Percentiles rank a stretch among this genome's conserved stretches.
Conservation (phyloP, 805 yeast species). For the Schizosaccharomyces lindneri region DNA sequence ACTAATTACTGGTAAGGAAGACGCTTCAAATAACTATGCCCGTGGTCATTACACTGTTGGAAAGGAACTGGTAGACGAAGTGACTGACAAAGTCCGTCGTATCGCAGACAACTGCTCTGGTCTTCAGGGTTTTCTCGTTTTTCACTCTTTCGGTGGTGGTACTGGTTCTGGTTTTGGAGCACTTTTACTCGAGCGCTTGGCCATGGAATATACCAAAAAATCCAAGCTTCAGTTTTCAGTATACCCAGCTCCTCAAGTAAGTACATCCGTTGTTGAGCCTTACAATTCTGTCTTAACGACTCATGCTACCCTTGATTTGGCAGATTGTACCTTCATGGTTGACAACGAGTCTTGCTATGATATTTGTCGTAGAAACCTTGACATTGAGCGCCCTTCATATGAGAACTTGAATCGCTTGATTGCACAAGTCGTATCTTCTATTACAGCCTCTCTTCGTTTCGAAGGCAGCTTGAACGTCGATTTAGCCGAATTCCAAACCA, state of each 20-base stretch:
- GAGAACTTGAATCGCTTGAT: slow-evolving; percentile 71
- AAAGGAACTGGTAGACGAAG: slow-evolving; percentile 79
- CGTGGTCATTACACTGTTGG: slow-evolving; percentile 98
- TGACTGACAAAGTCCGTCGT: slow-evolving; percentile 84
- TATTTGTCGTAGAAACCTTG: slow-evolving; percentile 88
- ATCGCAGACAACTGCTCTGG: slow-evolving; percentile 60
- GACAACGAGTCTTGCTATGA: slow-evolving; percentile 98
- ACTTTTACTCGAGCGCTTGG: slow-evolving; percentile 68
- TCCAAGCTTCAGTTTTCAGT: slow-evolving; percentile 95
- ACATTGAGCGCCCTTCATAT: slow-evolving; percentile 76
- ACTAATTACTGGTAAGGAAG: slow-evolving; percentile 90
- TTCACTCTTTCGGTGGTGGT: slow-evolving; percentile 98
- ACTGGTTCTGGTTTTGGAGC: slow-evolving; percentile 98
- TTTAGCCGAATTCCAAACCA: slow-evolving; percentile 94
- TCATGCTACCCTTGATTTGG: slow-evolving; percentile 91
- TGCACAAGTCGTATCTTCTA: slow-evolving; percentile 95
- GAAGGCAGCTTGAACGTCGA: slow-evolving; percentile 96
- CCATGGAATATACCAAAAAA: slow-evolving; percentile 83
- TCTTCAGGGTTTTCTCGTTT: slow-evolving; percentile 86
- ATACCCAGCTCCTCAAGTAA: slow-evolving; percentile 83
- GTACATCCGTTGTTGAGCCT: slow-evolving; percentile 76
- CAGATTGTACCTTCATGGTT: slow-evolving; percentile 97
- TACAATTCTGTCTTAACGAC: slow-evolving; percentile 93
- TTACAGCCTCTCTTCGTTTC: slow-evolving; percentile 90
- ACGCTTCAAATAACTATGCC: slow-evolving; percentile 93